Base-by-base conservation (phyloP, 192 early-diverging fungal species). In the Chytriomyces sp. region DNA sequence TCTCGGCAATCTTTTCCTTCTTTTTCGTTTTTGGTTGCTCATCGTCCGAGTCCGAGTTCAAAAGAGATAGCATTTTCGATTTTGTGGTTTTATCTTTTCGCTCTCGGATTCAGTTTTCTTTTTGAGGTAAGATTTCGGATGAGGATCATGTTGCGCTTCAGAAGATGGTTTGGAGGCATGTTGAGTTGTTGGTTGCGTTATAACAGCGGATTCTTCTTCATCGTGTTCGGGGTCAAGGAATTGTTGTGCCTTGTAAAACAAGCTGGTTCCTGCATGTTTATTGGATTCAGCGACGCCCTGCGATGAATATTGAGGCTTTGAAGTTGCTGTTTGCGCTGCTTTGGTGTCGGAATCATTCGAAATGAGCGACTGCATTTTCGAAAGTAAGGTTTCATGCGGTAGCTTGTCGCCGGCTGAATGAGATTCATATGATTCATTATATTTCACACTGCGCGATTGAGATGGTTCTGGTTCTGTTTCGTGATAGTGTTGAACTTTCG, bases 11-110 rank as follows among this genome's bases (percentile, higher is more conserved):
- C 28, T 35, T 35, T 35, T 35, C 28, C 28, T 35, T 35, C 2
- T 0, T 35, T 35, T 35, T 35, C 53, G 53, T 11, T 57, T 57
- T 20, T 3, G 53, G 20, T 57, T 11, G 53, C 20, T 57, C 53
- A 11, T 57, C 20, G 53, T 57, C 11, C 11, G 53, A 35, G 28
- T 35, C 28, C 28, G 28, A 35, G 28, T 16, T 18, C 23, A 9
- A 9, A 73, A 18, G 11, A 62, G 60, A 6, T 57, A 57, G 62
- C 61, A 73, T 11, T 73, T 61, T 57, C 20, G 7, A 61, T 57
- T 8, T 24, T 18, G 60, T 45, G 26, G 5, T 7, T 43, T 43
- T 73, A 73, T 35, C 61, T 43, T 45, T 57, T 73, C 61, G 62
- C 43, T 18, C 28, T 28, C 28, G 65, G 65, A 11, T 46, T 67